Evolutionary conservation across 306 rosid genomes (phyloP), one percentile per base, ranked within the genome.

Genomic region (Canavalia ensiformis): DNA sequence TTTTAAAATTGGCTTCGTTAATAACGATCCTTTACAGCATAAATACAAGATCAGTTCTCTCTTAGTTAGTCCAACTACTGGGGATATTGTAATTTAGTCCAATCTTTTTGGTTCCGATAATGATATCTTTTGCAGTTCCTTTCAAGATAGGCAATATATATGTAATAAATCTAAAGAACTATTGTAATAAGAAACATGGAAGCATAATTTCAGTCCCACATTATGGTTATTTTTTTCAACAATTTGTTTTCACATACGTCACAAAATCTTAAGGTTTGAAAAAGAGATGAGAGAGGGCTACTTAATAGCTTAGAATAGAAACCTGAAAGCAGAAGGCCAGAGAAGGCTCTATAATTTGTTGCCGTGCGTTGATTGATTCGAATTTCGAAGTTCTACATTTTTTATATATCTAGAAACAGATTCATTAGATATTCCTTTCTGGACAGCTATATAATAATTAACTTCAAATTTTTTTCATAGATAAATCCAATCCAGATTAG

Each of bases 131-230:
- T 41, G 35, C 35, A 39, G 55, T 54, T 66, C 46, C 66, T 66
- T 78, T 67, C 35, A 66, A 67, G 68, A 54, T 29, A 42, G 75
- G 75, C 28, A 78, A 67, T 50, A 33, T 41, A 51, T 74, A 30
- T 58, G 31, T 30, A 41, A 7, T 76, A 47, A 52, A 35, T 28
- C 44, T 34, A n/a, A 39, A n/a, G 3, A 74, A 25, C 13, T 39
- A 72, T 67, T 42, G 54, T 18, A 39, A 65, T 7, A 29, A n/a
- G 37, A 67, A 3, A 7, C 8, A 8, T 66, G 54, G 52, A 63
- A 29, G 46, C 44, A 9, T 45, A 51, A 42, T 28, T 77, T 39
- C 75, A 42, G 8, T 54, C 13, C 72, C 51, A 77, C 73, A 4
- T 76, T 63, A 35, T 4, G 5, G 50, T 44, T 64, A 18, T 47